A percentile compares a stretch with the other conserved stretches of the same genome.
Evolutionary conservation across 2,329 filamentous ascomycete genomes (phyloP).

Genomic region (Botrytis squamosa): DNA sequence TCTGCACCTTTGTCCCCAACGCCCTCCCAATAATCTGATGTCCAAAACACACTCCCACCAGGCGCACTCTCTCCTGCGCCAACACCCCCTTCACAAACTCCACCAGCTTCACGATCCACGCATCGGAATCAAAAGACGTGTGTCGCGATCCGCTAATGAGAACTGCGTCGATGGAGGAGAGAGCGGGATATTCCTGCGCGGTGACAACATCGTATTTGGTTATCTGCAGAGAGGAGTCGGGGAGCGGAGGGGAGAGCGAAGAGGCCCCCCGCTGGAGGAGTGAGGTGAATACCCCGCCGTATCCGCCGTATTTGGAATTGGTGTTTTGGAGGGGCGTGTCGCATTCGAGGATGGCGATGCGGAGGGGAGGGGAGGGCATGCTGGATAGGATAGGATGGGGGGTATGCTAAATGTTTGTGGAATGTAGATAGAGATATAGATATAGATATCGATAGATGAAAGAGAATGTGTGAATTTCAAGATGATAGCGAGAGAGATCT

Average conservation of each 20-base stretch:
- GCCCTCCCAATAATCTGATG: conserved; percentile 82
- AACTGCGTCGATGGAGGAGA: conserved; percentile 76
- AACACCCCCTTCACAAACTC: conserved; percentile 63
- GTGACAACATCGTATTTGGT: conserved; percentile 69
- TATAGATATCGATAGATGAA: not conserved
- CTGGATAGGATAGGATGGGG: not conserved
- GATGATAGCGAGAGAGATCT: conserved; percentile 11
- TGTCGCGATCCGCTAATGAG: conserved; percentile 75
- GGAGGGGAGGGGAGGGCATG: conserved; percentile 37
- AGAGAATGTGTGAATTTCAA: not conserved
- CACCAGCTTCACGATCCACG: conserved; percentile 75
- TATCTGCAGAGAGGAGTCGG: conserved; percentile 41
- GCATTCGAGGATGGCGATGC: conserved; percentile 80
- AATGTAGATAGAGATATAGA: no score
- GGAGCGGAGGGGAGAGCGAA: conserved; percentile 44
- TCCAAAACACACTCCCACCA: conserved; percentile 85
- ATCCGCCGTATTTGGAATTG: conserved; percentile 65
- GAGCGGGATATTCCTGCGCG: conserved; percentile 65
- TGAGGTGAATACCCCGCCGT: conserved; percentile 67
- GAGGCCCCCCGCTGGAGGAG: conserved; percentile 57
- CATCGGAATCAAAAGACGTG: conserved; percentile 69
- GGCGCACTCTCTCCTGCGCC: conserved; percentile 58
- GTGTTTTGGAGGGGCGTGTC: conserved; percentile 71
- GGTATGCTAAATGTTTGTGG: no score
- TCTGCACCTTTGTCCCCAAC: conserved; percentile 63